phyloP scores from a whole-genome alignment of 2,329 filamentous ascomycete species.

The Metarhizium robertsii region DNA sequence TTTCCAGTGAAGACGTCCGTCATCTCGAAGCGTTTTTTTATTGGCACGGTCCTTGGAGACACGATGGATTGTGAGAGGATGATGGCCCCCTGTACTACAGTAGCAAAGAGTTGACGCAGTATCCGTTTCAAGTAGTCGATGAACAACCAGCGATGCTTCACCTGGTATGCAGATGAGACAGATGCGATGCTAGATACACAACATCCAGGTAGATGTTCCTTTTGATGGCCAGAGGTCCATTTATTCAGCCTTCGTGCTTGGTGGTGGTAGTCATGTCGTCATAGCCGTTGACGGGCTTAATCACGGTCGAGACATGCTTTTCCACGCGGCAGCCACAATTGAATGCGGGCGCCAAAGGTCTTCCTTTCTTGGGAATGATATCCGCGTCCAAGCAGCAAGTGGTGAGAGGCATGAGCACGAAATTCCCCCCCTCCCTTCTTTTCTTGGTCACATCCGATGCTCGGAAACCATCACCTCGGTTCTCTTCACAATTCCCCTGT shows the following conservation, averaged over 20 bases:
- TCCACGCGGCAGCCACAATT: background rate
- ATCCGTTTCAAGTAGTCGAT: background rate
- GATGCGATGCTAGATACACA: background rate
- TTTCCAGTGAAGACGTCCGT: background rate
- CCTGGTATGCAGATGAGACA: no score
- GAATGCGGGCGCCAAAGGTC: background rate
- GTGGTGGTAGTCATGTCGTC: background rate
- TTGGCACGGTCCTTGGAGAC: background rate
- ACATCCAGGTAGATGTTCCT: background rate
- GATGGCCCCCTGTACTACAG: no score
- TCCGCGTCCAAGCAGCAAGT: no score
- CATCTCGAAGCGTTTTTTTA: background rate
- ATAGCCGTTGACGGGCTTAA: background rate
- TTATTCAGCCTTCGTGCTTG: background rate
- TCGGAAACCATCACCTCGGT: background rate
- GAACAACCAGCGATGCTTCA: background rate
- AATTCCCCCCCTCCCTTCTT: background rate
- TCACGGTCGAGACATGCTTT: background rate
- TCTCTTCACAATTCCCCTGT: background rate
- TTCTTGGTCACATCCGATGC: background rate
- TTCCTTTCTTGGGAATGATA: no score
- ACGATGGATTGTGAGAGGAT: background rate
- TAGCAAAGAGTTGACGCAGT: no score
- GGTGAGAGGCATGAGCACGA: no score
- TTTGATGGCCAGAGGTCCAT: background rate